phyloP scores from a whole-genome alignment of 441 rosid genomes.

The Populus hybrid region DNA sequence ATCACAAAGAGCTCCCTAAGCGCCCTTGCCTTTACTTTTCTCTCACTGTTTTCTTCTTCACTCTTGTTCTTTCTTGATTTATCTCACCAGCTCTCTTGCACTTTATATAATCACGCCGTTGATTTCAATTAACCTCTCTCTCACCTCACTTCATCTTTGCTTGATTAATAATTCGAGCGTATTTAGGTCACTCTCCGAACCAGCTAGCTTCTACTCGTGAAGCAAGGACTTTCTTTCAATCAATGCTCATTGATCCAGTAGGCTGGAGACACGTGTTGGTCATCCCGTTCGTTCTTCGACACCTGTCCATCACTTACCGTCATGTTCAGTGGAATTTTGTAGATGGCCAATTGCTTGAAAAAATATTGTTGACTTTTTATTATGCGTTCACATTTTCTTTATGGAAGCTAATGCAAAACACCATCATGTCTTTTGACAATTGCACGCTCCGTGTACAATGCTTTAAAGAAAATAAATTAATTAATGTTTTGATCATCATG shows the following conservation, averaged over 20 bases:
- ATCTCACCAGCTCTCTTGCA: neutral
- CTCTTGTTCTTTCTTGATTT: conserved; percentile 31
- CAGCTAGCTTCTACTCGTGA: conserved; percentile 17
- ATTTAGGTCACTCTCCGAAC: neutral
- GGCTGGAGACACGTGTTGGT: neutral
- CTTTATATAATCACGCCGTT: conserved; percentile 25
- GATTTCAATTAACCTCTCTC: neutral
- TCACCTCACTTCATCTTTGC: neutral
- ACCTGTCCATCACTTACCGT: conserved; percentile 16
- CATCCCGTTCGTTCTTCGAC: neutral
- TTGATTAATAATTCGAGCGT: neutral
- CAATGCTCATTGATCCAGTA: neutral
- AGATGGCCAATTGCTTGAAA: conserved; percentile 5
- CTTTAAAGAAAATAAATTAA: neutral
- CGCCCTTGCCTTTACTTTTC: neutral
- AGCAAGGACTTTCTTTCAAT: conserved; percentile 9
- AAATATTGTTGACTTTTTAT: conserved; percentile 25
- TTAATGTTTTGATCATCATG: neutral
- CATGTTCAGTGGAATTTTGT: conserved; percentile 11
- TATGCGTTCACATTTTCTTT: conserved; percentile 30
- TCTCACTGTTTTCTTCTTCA: neutral
- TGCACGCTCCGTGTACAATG: neutral
- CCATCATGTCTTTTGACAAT: neutral
- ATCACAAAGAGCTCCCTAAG: neutral
- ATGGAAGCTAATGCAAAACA: conserved; percentile 7